These are phyloP conservation scores for Sporobolomyces phaffii DNA, from an alignment of 768 basidiomycete species.

Conservation along the genomic window DNA sequence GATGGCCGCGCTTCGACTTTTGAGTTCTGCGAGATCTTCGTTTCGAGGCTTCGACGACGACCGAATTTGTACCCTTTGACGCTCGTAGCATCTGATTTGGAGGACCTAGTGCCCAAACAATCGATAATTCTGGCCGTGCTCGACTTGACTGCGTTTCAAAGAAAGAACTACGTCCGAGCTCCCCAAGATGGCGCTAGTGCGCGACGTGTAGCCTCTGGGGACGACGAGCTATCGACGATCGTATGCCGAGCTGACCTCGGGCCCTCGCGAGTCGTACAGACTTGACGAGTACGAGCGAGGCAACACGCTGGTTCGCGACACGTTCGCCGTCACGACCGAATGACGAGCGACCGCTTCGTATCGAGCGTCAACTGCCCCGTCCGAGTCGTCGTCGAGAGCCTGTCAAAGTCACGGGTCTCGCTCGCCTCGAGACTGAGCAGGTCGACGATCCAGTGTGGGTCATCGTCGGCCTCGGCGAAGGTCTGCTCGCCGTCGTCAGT, in stretches of 20 bases:
- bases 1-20: too few species aligned
- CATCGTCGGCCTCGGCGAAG: slow-evolving; percentile 48
- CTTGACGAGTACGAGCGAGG: slow-evolving; percentile 72
- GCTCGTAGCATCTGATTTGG: too few species aligned
- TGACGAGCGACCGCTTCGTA: slow-evolving; percentile 48
- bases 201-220: too few species aligned
- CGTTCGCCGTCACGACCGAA: slow-evolving; percentile 37
- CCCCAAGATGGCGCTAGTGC: too few species aligned
- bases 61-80: slow-evolving; percentile 54
- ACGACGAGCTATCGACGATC: too few species aligned
- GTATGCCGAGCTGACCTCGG: slow-evolving; percentile 15
- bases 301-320: slow-evolving; percentile 54
- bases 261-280: slow-evolving; percentile 55
- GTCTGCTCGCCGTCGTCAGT: slow-evolving; percentile 51
- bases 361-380: slow-evolving; percentile 66
- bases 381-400: slow-evolving; percentile 56
- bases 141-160: too few species aligned
- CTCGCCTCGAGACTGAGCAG: slow-evolving; percentile 70
- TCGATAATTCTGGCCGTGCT: too few species aligned
- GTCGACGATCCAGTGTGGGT: slow-evolving; percentile 62
- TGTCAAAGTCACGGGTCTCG: slow-evolving; percentile 69
- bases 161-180: too few species aligned
- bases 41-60: too few species aligned
- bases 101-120: too few species aligned
- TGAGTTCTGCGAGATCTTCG: slow-evolving; percentile 81